phyloP scores from a whole-genome alignment of 305 asterid genomes.

The Fraxinus nigra region DNA sequence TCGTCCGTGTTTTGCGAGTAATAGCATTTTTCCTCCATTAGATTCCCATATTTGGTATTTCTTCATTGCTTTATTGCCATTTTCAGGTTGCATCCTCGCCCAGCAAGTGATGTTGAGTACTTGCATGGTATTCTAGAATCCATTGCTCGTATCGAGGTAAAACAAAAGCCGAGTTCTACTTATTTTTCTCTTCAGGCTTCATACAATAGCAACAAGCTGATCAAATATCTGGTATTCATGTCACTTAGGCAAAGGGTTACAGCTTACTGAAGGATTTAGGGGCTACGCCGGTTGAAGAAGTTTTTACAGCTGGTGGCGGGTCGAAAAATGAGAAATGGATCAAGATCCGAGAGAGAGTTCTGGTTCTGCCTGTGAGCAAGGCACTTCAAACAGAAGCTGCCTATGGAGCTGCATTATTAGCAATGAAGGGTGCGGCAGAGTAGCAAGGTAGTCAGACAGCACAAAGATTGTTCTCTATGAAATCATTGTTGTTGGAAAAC shows the following conservation, averaged over 20 bases:
- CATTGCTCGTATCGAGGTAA: slow-evolving; percentile 88
- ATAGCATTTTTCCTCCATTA: background rate
- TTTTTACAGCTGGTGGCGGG: slow-evolving; percentile 86
- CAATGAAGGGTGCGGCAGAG: slow-evolving; percentile 54
- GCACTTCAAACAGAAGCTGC: slow-evolving; percentile 93
- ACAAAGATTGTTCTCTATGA: background rate
- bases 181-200: background rate
- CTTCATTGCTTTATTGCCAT: background rate
- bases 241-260: slow-evolving; percentile 72
- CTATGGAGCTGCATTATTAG: slow-evolving; percentile 86
- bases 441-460: slow-evolving; percentile 1
- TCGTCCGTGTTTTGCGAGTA: background rate
- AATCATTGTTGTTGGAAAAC: background rate
- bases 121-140: slow-evolving; percentile 89
- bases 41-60: background rate
- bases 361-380: slow-evolving; percentile 66
- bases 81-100: slow-evolving; percentile 81
- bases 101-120: slow-evolving; percentile 65
- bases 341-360: slow-evolving; percentile 71
- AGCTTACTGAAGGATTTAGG: slow-evolving; percentile 69
- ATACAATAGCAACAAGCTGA: background rate
- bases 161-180: background rate
- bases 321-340: slow-evolving; percentile 82
- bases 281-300: slow-evolving; percentile 83
- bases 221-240: slow-evolving; percentile 5